phyloP scores from a whole-genome alignment of 2,329 filamentous ascomycete genomes.

The Fusarium torulosum region DNA sequence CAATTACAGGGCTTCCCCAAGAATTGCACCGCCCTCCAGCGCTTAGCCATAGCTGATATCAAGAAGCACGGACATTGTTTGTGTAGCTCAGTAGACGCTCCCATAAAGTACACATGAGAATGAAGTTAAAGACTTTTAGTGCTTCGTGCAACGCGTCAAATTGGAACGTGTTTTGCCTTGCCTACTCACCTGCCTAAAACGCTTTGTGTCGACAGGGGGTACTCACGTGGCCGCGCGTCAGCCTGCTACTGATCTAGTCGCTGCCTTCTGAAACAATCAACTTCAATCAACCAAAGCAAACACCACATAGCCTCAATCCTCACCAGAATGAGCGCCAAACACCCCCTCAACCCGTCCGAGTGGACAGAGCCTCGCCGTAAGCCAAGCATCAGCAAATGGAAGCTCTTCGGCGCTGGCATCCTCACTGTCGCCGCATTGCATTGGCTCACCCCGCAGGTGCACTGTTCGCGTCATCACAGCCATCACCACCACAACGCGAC shows the following conservation, averaged over 20 bases:
- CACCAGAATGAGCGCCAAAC: slow-evolving; percentile 29
- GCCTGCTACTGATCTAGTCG: not conserved
- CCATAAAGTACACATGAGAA: too few species aligned
- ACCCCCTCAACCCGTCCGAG: not conserved
- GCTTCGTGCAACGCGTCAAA: too few species aligned
- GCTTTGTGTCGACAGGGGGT: not conserved
- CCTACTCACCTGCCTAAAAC: not conserved
- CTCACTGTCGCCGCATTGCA: slow-evolving; percentile 19
- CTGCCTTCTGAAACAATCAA: not conserved
- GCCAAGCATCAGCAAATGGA: slow-evolving; percentile 24
- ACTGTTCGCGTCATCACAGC: slow-evolving; percentile 22
- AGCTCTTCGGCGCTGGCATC: slow-evolving; percentile 19
- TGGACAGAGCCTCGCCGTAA: slow-evolving; percentile 2
- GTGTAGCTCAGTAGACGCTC: too few species aligned
- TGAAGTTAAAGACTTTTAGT: too few species aligned
- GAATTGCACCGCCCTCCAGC: too few species aligned
- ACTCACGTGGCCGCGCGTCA: slow-evolving; percentile 23
- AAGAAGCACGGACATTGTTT: too few species aligned
- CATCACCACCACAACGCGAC: slow-evolving; percentile 3
- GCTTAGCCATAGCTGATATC: too few species aligned
- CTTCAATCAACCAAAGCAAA: not conserved
- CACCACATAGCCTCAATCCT: not conserved
- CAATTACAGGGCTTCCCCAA: too few species aligned
- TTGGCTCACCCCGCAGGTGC: slow-evolving; percentile 15
- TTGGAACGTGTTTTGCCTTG: not conserved